These are phyloP conservation scores for Cicer pinnatifidum DNA, from an alignment of 306 rosid genomes.

Conservation along the genomic window DNA sequence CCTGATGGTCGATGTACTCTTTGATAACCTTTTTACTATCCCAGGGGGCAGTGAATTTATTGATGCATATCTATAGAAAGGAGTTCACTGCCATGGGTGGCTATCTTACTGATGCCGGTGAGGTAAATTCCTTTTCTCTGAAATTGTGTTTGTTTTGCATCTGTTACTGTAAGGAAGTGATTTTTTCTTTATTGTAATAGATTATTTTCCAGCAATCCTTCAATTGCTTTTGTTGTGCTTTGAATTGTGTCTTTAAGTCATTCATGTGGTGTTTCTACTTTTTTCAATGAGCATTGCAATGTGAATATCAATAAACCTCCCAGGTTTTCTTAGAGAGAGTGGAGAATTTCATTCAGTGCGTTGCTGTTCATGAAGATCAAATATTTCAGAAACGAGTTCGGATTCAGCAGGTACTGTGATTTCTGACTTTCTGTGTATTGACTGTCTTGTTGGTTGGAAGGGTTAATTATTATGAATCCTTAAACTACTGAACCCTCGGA, in stretches of 20 bases:
- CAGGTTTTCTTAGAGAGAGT: conserved; percentile 88
- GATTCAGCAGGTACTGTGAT: conserved; percentile 76
- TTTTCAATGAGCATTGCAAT: conserved; percentile 35
- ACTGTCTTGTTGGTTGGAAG: conserved; percentile 2
- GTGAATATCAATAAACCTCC: conserved; percentile 35
- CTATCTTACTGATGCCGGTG: conserved; percentile 97
- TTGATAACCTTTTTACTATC: conserved; percentile 41
- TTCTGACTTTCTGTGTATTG: conserved; percentile 34
- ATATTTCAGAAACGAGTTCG: conserved; percentile 92
- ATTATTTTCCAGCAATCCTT: conserved; percentile 29
- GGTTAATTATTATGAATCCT: conserved; percentile 14
- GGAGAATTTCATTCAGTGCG: conserved; percentile 80
- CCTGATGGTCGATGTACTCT: conserved; percentile 35
- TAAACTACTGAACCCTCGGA: conserved; percentile 7
- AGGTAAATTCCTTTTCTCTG: conserved; percentile 63
- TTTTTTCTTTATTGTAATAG: conserved; percentile 17
- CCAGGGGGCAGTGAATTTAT: conserved; percentile 93
- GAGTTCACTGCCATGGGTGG: conserved; percentile 95
- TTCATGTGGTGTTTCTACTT: conserved; percentile 19
- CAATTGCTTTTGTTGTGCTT: conserved; percentile 34
- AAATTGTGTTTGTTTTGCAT: conserved; percentile 10
- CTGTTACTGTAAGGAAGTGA: conserved; percentile 19
- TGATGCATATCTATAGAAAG: conserved; percentile 90
- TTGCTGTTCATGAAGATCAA: conserved; percentile 82
- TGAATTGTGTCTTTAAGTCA: conserved; percentile 23